Evolutionary conservation across 2,329 filamentous ascomycete species (phyloP).

Genomic region (Dactylellina cionopaga): DNA sequence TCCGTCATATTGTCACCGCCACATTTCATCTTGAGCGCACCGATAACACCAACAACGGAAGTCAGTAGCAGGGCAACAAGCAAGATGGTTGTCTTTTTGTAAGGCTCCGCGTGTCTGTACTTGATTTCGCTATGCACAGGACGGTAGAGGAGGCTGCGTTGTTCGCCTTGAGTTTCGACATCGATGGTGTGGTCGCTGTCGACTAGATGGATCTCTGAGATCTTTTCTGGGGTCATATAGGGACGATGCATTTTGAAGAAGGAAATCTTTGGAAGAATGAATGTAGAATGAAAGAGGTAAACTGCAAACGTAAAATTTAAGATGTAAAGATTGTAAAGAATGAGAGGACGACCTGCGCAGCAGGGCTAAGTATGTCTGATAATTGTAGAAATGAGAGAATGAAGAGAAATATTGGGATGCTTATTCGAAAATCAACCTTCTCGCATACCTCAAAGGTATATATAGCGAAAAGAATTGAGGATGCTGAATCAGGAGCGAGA

Average conservation of each 20-base stretch:
- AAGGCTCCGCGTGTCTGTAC: slow-evolving; percentile 4
- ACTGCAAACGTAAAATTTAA: neutral
- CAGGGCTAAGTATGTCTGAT: neutral
- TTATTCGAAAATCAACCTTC: neutral
- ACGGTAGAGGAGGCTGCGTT: slow-evolving; percentile 9
- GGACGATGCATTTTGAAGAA: slow-evolving; percentile 1
- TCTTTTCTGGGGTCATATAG: slow-evolving; percentile 23
- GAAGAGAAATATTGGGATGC: neutral
- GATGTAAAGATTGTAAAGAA: neutral
- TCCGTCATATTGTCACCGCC: neutral
- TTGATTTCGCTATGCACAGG: neutral
- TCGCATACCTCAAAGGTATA: neutral
- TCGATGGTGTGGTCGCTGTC: slow-evolving; percentile 14
- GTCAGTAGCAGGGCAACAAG: slow-evolving; percentile 14
- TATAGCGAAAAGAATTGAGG: no score
- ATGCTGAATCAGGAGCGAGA: no score
- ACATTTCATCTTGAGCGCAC: slow-evolving; percentile 25
- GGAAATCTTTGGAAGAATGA: neutral
- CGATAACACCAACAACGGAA: slow-evolving; percentile 13
- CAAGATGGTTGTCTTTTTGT: slow-evolving; percentile 8
- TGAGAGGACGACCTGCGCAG: slow-evolving; percentile 2
- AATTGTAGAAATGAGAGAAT: neutral
- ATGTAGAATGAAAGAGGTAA: neutral
- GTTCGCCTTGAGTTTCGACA: slow-evolving; percentile 19
- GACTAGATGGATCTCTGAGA: slow-evolving; percentile 28